Conservation (phyloP, 2,329 filamentous ascomycete species). For the Curvularia eragrostidis region DNA sequence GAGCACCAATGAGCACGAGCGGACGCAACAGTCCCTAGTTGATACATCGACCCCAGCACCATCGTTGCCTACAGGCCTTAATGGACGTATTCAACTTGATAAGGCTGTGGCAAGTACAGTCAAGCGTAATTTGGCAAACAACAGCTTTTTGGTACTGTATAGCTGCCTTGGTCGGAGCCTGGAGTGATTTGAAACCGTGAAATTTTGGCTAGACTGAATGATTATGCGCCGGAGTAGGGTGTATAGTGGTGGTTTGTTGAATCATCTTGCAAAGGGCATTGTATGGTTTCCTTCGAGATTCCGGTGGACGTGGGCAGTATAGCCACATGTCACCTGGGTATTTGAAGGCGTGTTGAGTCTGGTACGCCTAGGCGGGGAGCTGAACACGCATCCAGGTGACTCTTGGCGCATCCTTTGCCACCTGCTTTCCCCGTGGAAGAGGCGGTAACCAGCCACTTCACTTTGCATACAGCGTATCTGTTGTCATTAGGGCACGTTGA, state of each 20-base stretch:
- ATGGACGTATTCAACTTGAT: no score
- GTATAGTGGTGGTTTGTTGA: no score
- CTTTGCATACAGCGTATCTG: not conserved
- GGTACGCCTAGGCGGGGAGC: not conserved
- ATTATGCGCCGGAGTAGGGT: no score
- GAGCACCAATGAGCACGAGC: constrained; percentile 5
- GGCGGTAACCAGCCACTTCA: not conserved
- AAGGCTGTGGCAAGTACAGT: no score
- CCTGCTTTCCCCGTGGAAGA: not conserved
- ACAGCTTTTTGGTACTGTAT: no score
- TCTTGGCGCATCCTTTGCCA: constrained; percentile 1
- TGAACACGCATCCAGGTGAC: not conserved
- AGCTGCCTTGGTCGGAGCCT: no score
- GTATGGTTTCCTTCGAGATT: not conserved
- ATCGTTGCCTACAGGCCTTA: not conserved
- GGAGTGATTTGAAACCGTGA: no score
- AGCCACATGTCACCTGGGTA: no score
- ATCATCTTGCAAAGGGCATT: no score
- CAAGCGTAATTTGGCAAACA: no score
- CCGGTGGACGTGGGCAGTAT: not conserved
- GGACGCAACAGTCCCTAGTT: not conserved
- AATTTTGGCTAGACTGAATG: no score
- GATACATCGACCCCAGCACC: not conserved
- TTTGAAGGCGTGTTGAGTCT: not conserved
- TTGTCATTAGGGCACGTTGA: not conserved